Evolutionary conservation across 306 rosid species (phyloP).

Genomic region (Fragaria iinumae): DNA sequence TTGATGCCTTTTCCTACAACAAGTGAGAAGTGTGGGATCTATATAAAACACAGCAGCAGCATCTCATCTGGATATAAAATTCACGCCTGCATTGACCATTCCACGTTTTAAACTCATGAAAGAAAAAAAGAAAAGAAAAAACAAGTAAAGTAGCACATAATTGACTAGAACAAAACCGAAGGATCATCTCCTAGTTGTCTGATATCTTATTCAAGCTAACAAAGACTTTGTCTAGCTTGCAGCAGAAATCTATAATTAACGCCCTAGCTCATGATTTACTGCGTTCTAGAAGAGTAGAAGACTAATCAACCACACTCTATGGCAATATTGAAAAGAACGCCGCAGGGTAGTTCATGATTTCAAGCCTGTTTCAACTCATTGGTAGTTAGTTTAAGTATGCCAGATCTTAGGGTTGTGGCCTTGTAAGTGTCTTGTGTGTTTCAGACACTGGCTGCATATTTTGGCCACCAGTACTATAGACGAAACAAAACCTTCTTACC

Average conservation of each 20-base stretch:
- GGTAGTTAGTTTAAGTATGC: too few relatives aligned
- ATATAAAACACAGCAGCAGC: too few relatives aligned
- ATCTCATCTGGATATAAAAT: not conserved
- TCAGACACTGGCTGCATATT: not conserved
- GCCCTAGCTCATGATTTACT: not conserved
- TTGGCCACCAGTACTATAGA: not conserved
- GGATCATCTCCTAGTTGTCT: not conserved
- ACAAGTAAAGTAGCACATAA: not conserved
- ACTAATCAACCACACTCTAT: not conserved
- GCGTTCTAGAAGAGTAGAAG: not conserved
- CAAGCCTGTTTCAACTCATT: too few relatives aligned
- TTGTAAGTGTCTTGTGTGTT: not conserved
- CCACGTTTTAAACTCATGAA: not conserved
- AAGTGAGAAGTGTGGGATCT: not conserved
- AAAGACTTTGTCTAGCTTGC: not conserved
- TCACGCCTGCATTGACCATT: not conserved
- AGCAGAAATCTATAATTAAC: not conserved
- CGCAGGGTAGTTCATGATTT: too few relatives aligned
- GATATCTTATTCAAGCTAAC: not conserved
- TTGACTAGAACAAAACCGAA: not conserved
- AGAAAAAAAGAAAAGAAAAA: not conserved
- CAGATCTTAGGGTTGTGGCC: too few relatives aligned
- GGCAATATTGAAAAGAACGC: too few relatives aligned
- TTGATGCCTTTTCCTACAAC: not conserved
- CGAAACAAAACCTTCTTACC: not conserved